Conservation (phyloP, 139 green algal genomes). For the Tetradesmus obliquus region DNA sequence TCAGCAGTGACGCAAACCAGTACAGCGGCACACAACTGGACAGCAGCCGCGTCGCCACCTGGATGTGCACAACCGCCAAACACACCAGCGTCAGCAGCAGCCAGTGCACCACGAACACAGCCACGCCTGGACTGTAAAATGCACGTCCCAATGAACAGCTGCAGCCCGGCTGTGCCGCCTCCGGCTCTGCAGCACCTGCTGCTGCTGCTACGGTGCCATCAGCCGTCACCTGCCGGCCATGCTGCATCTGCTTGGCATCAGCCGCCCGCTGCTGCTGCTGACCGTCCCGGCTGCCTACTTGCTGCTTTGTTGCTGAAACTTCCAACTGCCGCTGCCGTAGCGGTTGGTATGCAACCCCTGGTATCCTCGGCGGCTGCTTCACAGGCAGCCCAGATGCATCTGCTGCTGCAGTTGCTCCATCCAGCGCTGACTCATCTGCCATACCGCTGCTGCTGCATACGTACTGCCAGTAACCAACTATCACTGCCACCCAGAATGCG, state of each 20-base stretch:
- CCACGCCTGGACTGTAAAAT: slow-evolving; percentile 50
- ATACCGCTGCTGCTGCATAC: neutral
- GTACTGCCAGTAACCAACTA: neutral
- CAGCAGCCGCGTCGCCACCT: slow-evolving; percentile 85
- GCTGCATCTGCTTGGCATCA: neutral
- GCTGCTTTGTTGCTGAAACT: neutral
- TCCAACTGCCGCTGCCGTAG: slow-evolving; percentile 1
- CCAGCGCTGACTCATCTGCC: neutral
- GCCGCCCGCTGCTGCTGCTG: slow-evolving; percentile 24
- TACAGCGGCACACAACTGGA: slow-evolving; percentile 80
- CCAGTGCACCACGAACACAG: slow-evolving; percentile 82
- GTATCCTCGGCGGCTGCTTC: neutral
- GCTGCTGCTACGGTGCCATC: neutral
- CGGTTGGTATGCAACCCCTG: slow-evolving; percentile 9
- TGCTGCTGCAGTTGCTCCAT: neutral
- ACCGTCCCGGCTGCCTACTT: neutral
- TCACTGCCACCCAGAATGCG: neutral
- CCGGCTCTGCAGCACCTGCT: neutral
- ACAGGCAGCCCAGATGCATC: neutral
- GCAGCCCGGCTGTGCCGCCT: neutral
- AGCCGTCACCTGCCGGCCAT: neutral
- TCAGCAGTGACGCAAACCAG: slow-evolving; percentile 73
- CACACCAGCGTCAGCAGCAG: slow-evolving; percentile 71
- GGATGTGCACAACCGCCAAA: slow-evolving; percentile 86
- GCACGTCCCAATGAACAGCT: neutral